Evolutionary conservation across 1,284 basidiomycete species (phyloP), one percentile per base, ranked within the genome.

Genomic region (Sphagnurus paluster): DNA sequence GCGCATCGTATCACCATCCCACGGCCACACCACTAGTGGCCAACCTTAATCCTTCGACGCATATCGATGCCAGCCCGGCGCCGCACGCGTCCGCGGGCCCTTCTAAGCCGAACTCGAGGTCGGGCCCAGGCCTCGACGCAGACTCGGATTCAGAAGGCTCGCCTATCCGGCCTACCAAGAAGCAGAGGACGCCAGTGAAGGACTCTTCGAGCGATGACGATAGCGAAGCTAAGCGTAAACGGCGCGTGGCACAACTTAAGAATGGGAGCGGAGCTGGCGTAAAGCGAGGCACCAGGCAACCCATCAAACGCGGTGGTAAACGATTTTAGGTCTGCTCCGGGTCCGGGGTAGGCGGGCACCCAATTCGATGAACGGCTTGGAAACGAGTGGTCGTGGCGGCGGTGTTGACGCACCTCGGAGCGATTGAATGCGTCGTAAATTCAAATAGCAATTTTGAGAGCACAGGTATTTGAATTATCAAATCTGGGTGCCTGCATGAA

Each of bases 291-390:
- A 71, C 81, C 37, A 76, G 80, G 55, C 87, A 89, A 55, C 87
- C 86, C 5, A 69, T 89, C 48, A 87, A 82, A 65, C 77, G 87
- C 55, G 82, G 82, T 29, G 83, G 79, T 19, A 84, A 77, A 61
- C 75, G 82, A 49, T 89, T 89, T 68, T 88, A 68, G 76, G 44
- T 17, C 6, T 28, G n/a, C n/a, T n/a, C n/a, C n/a, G n/a, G n/a
- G n/a, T n/a, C n/a, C n/a, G n/a, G n/a, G n/a, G n/a, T n/a, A n/a
- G n/a, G n/a, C n/a, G n/a, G n/a, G n/a, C n/a, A n/a, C n/a, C n/a
- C n/a, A n/a, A n/a, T n/a, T n/a, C n/a, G n/a, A n/a, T n/a, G n/a
- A n/a, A 11, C 38, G n/a, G 14, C 16, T 11, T 39, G 38, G n/a
- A n/a, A n/a, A n/a, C n/a, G n/a, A n/a, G n/a, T n/a, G n/a, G n/a